Evolutionary conservation across 257 asterid species (phyloP), one percentile per base, ranked within the genome.

Genomic region (Ocimum tenuiflorum): DNA sequence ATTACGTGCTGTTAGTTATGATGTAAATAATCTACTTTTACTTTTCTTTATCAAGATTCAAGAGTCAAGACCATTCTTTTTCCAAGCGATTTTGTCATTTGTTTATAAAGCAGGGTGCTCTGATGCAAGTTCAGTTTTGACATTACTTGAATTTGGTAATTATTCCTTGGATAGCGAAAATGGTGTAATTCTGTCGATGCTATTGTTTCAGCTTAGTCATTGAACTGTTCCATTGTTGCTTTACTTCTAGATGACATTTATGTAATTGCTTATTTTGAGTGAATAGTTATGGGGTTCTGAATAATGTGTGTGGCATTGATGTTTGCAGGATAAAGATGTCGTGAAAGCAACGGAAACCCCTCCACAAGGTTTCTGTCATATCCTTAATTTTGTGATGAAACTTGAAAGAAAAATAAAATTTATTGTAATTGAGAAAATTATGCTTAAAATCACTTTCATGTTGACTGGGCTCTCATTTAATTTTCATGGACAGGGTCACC

Each of bases 401-500:
- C 12, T 60, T 69, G 46, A 68, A 48, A 73, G 27, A 56, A 69
- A 27, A 49, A 51, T 18, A 43, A 35, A 23, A 7, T 24, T 29
- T 24, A 23, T 29, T 62, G 18, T 27, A 23, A 23, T 45, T 47
- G 59, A 57, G 41, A 39, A 60, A 33, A 46, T 56, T 58, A 33
- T 52, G 36, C n/a, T 61, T 60, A 39, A 24, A 15, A n/a, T n/a
- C n/a, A n/a, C n/a, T 53, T 54, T 60, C 52, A 54, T 65, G 65
- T 31, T 31, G 15, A 50, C 68, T 5, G 46, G 48, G 33, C 67
- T 78, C 54, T 72, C 58, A 68, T 78, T 76, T 62, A 72, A 45
- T 72, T 78, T 72, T 80, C 76, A 90, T 82, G 92, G 89, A 79
- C 78, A 94, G 99, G 85, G 85, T 86, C 85, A 22, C 88, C 87